Percentiles rank a stretch among this genome's conserved stretches.
These are phyloP conservation scores for Microbotryomycetes sp. DNA, from an alignment of 1,284 basidiomycete species.

Conservation along the genomic window DNA sequence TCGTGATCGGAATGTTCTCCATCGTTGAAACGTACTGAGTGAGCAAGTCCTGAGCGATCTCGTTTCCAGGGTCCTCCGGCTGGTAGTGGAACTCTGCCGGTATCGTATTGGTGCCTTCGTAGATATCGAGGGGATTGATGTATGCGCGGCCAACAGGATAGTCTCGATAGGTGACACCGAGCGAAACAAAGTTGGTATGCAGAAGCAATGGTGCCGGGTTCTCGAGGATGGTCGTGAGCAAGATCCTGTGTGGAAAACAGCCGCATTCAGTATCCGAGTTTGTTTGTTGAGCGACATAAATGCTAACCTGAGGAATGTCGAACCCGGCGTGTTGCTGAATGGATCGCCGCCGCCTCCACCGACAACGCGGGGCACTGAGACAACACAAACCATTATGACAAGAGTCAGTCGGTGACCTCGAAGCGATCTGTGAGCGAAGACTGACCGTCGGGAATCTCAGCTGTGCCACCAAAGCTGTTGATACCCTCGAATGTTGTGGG, in stretches of 20 bases:
- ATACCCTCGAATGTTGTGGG: slow-evolving; percentile 12
- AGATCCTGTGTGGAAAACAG: slow-evolving; percentile 10
- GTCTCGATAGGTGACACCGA: slow-evolving; percentile 57
- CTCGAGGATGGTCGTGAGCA: slow-evolving; percentile 51
- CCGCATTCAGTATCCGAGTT: too few species aligned
- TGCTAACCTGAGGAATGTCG: slow-evolving; percentile 17
- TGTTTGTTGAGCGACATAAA: background rate
- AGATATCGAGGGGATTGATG: slow-evolving; percentile 47
- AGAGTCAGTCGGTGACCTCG: too few species aligned
- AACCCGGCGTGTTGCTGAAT: slow-evolving; percentile 8
- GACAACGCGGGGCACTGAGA: slow-evolving; percentile 29
- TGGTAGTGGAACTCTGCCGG: slow-evolving; percentile 59
- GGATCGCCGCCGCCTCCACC: slow-evolving; percentile 14
- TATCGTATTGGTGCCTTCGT: slow-evolving; percentile 50
- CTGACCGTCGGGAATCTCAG: slow-evolving; percentile 29
- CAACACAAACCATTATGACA: too few species aligned
- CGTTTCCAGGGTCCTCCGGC: slow-evolving; percentile 59
- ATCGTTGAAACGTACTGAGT: slow-evolving; percentile 40
- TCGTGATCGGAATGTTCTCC: slow-evolving; percentile 50
- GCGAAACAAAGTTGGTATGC: slow-evolving; percentile 53
- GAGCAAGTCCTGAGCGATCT: slow-evolving; percentile 50
- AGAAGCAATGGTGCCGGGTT: slow-evolving; percentile 66
- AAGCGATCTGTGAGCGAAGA: slow-evolving; percentile 2
- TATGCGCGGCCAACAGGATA: slow-evolving; percentile 46
- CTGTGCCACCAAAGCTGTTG: slow-evolving; percentile 34